These are phyloP conservation scores for Calonectria henricotiae DNA, from an alignment of 2,329 filamentous ascomycete species.

Conservation along the genomic window DNA sequence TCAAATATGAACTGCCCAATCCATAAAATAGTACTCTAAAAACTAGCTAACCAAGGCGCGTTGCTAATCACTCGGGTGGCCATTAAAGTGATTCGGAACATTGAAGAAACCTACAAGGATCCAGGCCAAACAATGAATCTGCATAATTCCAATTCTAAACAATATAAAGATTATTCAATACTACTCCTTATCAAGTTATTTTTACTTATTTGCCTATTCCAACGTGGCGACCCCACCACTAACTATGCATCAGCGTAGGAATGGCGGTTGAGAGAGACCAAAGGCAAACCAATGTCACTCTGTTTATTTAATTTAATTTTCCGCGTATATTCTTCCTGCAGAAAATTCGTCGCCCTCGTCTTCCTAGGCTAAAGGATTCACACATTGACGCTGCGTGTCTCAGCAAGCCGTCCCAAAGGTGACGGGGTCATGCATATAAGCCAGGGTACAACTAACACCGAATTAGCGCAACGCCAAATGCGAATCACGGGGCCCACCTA, in stretches of 20 bases:
- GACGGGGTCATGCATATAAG: not conserved
- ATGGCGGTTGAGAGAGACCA: too few relatives aligned
- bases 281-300: not conserved
- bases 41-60: too few relatives aligned
- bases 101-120: too few relatives aligned
- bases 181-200: not conserved
- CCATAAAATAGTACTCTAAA: too few relatives aligned
- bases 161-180: not conserved
- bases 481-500: conserved; percentile 6
- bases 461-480: conserved; percentile 12
- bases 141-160: not conserved
- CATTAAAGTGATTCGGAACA: too few relatives aligned
- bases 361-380: not conserved
- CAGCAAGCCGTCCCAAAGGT: too few relatives aligned
- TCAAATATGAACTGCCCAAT: too few relatives aligned
- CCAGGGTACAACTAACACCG: not conserved
- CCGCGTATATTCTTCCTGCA: not conserved
- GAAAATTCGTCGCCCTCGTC: too few relatives aligned
- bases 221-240: conserved; percentile 16
- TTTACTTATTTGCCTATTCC: not conserved
- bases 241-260: not conserved
- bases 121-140: not conserved
- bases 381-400: too few relatives aligned
- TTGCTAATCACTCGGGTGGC: too few relatives aligned
- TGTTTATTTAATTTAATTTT: too few relatives aligned